Evolutionary conservation across 345 rosid genomes (phyloP).

Genomic region (Citrus maxima): DNA sequence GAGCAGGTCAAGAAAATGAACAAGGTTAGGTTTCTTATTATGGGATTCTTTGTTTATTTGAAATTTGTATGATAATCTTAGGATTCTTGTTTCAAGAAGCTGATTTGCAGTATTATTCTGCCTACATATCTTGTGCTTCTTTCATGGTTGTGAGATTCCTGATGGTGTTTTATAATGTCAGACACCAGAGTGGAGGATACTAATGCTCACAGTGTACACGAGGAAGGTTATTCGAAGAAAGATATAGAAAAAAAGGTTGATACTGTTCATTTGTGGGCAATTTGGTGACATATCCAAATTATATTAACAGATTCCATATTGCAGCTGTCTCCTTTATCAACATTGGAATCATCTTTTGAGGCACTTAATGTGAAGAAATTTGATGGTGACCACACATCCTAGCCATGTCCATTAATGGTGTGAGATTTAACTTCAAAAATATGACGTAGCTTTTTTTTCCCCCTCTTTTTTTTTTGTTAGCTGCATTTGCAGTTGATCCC

Average conservation of each 20-base stretch:
- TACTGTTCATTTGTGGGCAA: not conserved
- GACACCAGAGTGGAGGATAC: conserved; percentile 45
- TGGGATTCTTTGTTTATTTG: not conserved
- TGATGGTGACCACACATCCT: conserved; percentile 55
- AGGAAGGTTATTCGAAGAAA: conserved; percentile 55
- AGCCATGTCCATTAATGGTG: conserved; percentile 7
- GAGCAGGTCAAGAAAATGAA: conserved; percentile 68
- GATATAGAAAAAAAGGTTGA: conserved; percentile 70
- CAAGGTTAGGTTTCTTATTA: conserved; percentile 47
- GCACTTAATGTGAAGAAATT: conserved; percentile 84
- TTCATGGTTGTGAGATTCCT: conserved; percentile 8
- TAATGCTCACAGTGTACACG: conserved; percentile 34
- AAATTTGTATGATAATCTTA: not conserved
- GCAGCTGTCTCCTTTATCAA: conserved; percentile 84
- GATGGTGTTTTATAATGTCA: conserved; percentile 25
- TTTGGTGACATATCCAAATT: conserved; percentile 2
- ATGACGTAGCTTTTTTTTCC: conserved; percentile 3
- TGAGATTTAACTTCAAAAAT: conserved; percentile 15
- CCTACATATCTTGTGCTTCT: not conserved
- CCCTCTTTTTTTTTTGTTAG: conserved; percentile 39
- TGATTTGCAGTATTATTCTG: not conserved
- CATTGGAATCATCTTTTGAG: conserved; percentile 82
- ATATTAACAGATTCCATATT: conserved; percentile 28
- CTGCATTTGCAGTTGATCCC: conserved; percentile 94
- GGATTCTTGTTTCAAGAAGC: not conserved